A percentile compares a stretch with the other conserved stretches of the same genome.
Evolutionary conservation across 2,329 filamentous ascomycete species (phyloP).

Genomic region (Cladosporium sp.): DNA sequence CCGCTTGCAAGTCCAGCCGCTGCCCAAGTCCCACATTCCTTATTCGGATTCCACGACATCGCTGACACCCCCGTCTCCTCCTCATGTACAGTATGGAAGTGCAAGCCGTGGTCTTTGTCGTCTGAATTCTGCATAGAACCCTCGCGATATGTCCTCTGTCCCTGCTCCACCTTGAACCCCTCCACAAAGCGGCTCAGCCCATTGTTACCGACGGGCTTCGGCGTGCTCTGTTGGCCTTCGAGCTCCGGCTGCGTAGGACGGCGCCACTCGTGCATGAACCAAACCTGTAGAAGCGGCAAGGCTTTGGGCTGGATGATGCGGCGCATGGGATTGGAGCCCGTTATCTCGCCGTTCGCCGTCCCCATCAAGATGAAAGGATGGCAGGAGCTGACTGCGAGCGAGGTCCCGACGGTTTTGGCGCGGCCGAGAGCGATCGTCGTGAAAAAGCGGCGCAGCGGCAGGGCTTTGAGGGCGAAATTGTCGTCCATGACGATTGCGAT

Average conservation of each 20-base stretch:
- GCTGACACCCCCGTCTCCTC: constrained; percentile 39
- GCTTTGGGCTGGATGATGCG: constrained; percentile 46
- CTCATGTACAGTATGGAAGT: constrained; percentile 39
- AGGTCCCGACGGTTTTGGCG: constrained; percentile 32
- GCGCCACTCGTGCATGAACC: constrained; percentile 55
- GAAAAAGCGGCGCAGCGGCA: constrained; percentile 49
- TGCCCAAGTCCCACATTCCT: constrained; percentile 44
- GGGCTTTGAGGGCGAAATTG: constrained; percentile 44
- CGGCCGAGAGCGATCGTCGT: constrained; percentile 35
- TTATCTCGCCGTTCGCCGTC: constrained; percentile 46
- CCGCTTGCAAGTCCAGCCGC: constrained; percentile 45
- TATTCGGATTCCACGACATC: constrained; percentile 48
- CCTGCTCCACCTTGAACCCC: constrained; percentile 33
- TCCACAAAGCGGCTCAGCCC: constrained; percentile 34
- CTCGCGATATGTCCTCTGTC: constrained; percentile 17
- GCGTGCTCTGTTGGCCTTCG: neutral
- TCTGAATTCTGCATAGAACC: constrained; percentile 14
- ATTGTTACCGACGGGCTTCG: neutral
- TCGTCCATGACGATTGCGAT: constrained; percentile 51
- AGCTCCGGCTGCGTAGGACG: constrained; percentile 18
- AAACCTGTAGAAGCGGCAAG: constrained; percentile 48
- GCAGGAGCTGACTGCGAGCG: constrained; percentile 44
- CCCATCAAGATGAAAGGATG: constrained; percentile 52
- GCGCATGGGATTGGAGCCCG: constrained; percentile 47
- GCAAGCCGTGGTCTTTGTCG: constrained; percentile 17